Evolutionary conservation across 1,139 yeast genomes (phyloP).

Genomic region (Arxiozyma slooffiae): DNA sequence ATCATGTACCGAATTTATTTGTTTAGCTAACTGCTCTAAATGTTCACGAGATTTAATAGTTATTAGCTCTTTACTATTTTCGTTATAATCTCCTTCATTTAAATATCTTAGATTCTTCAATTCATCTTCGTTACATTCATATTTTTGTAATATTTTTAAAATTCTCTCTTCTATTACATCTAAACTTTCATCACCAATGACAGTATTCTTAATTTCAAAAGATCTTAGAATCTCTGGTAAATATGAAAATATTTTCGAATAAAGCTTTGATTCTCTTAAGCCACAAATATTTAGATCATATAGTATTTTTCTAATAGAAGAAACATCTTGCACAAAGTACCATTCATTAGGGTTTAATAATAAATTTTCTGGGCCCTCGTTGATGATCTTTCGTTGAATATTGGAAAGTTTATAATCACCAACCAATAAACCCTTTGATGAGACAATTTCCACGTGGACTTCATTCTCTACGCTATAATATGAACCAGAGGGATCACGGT

Average conservation of each 20-base stretch:
- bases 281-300: slow-evolving; percentile 75
- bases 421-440: slow-evolving; percentile 43
- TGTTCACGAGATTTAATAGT: slow-evolving; percentile 12
- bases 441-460: slow-evolving; percentile 20
- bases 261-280: slow-evolving; percentile 47
- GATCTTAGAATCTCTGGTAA: slow-evolving; percentile 41
- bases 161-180: slow-evolving; percentile 38
- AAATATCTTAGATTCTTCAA: slow-evolving; percentile 16
- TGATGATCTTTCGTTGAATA: slow-evolving; percentile 53
- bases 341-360: slow-evolving; percentile 55
- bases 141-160: slow-evolving; percentile 33
- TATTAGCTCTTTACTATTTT: neutral
- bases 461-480: slow-evolving; percentile 22
- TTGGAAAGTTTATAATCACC: slow-evolving; percentile 46
- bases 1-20: slow-evolving; percentile 26
- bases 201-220: slow-evolving; percentile 51
- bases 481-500: slow-evolving; percentile 7
- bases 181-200: slow-evolving; percentile 34
- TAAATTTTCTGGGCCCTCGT: slow-evolving; percentile 52
- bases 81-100: slow-evolving; percentile 7
- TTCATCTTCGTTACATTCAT: slow-evolving; percentile 32
- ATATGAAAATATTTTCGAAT: neutral
- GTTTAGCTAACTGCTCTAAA: slow-evolving; percentile 25
- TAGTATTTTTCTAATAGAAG: slow-evolving; percentile 41
- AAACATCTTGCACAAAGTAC: slow-evolving; percentile 49